Base-by-base conservation (phyloP, 2,329 filamentous ascomycete species). In the Hymenoscyphus fraxineus region DNA sequence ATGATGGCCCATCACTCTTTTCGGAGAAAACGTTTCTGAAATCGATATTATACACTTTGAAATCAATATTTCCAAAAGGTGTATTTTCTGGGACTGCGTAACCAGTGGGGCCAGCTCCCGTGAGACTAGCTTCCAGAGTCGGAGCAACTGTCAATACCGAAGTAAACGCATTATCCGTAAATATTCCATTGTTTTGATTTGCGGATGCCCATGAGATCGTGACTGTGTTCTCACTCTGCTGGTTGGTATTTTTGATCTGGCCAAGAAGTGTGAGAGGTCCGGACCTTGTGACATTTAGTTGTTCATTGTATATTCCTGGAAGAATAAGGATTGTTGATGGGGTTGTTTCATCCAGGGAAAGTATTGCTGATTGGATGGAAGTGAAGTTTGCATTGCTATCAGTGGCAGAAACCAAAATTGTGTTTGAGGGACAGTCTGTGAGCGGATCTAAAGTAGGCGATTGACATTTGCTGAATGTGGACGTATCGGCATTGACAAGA, bases 31-130 rank as follows among this genome's bases (percentile, higher is more conserved):
- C 80, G 69, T 90, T 90, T 22, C 82, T 78, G 67, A 90, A 86
- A 71, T 90, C 83, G 47, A 90, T 77, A 70, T 90, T 90, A 74
- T 90, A 90, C 0, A 82, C 85, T 9, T 86, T 79, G 73, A 90
- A 90, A 72, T 89, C 82, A 0, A 69, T 73, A 71, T 83, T 87
- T 2, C 88, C 88, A 66, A 89, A 88, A 0, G 86, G 86, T 0
- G 87, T 90, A 58, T 79, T 81, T 0, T 75, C 78, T 0, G 86
- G 84, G 0, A 90, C 85, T 0, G 84, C 75, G 69, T 82, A 86
- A 0, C 88, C 88, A 0, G 84, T 87, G 0, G 87, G 80, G 0
- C 88, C 88, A 3, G 80, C 78, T 4, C 88, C 87, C 0, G 86
- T 89, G 27, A 86, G 75, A 12, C 83, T 85, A 9, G 86, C 81